Evolutionary conservation across 768 basidiomycete species (phyloP), one percentile per base, ranked within the genome.

Genomic region (Boletus coccyginus): DNA sequence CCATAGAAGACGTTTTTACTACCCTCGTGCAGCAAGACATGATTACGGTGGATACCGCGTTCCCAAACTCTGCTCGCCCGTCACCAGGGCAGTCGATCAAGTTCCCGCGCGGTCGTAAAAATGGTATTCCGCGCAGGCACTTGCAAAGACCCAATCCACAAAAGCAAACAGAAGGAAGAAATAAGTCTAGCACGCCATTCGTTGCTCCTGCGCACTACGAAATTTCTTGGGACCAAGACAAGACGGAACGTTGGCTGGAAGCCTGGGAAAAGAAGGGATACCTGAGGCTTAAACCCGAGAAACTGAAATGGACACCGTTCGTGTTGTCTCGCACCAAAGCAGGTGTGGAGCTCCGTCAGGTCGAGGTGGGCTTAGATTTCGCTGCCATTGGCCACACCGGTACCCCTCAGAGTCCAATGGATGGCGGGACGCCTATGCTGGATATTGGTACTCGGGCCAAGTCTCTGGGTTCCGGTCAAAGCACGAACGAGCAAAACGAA

Each of bases 221-320:
- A 38, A 88, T 98, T 40, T 73, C 71, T 33, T 94, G 89, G 82
- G 85, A 95, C 60, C 80, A 74, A 9, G 81, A 79, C 13, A 79
- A 78, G 61, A 88, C 96, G 47, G 74, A 78, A 19, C 77, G 76
- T 53, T 90, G 88, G 69, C 58, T 97, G 53, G 74, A 73, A 41
- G 79, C 78, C 52, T 90, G 91, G 85, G 86, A 88, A 58, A 70
- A 73, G 42, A 97, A 94, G 72, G 90, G 88, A 6, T 90, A 93
- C 63, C 66, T 94, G 57, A 81, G 72, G 61, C 75, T 92, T 55
- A 83, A 81, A 61, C 87, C 94, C 2, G 93, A 96, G 66, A 85
- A 85, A 70, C 78, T 98, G 58, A 94, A 92, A 66, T 99, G 96
- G 91, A 95, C 87, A 59, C 96, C 96, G 29, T 98, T 96, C 72